A percentile compares a stretch with the other conserved stretches of the same genome.
phyloP scores from a whole-genome alignment of 352 stramenopile genomes.

The Nothophytophthora sp. region DNA sequence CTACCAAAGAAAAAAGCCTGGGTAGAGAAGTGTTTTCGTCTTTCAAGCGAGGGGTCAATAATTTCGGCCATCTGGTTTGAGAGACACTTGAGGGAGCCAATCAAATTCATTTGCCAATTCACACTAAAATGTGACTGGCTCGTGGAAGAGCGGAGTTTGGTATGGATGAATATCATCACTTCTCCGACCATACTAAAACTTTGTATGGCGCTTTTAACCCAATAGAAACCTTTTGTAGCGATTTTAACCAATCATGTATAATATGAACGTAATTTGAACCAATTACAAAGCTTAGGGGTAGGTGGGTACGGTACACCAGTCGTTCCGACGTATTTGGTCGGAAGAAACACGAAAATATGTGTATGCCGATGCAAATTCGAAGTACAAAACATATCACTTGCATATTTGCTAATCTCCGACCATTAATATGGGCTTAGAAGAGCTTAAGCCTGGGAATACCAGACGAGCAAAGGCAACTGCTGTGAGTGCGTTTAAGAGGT shows the following conservation, averaged over 20 bases:
- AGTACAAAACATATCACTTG: slow-evolving; percentile 10
- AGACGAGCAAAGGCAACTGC: slow-evolving; percentile 7
- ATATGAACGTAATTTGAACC: neutral
- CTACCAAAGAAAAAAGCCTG: too few species aligned
- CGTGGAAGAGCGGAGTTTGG: too few species aligned
- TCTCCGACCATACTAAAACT: slow-evolving; percentile 16
- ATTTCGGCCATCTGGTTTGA: too few species aligned
- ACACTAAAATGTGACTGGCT: too few species aligned
- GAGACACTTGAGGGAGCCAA: too few species aligned
- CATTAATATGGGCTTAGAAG: slow-evolving; percentile 10
- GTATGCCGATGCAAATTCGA: slow-evolving; percentile 6
- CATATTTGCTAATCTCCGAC: slow-evolving; percentile 22
- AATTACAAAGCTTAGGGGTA: neutral
- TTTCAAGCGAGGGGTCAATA: too few species aligned
- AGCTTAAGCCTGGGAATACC: slow-evolving; percentile 17
- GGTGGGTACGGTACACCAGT: slow-evolving; percentile 9
- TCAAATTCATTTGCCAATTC: too few species aligned
- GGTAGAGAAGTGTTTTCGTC: too few species aligned
- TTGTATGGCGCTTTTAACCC: slow-evolving; percentile 3
- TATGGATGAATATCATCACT: slow-evolving; percentile 20
- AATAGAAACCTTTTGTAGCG: neutral
- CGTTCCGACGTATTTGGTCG: slow-evolving; percentile 14
- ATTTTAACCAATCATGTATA: slow-evolving; percentile 2
- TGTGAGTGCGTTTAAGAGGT: slow-evolving; percentile 8
- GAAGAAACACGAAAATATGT: slow-evolving; percentile 7